These are phyloP conservation scores for Aspergillus glaucus DNA, from an alignment of 2,329 filamentous ascomycete species.

Conservation along the genomic window DNA sequence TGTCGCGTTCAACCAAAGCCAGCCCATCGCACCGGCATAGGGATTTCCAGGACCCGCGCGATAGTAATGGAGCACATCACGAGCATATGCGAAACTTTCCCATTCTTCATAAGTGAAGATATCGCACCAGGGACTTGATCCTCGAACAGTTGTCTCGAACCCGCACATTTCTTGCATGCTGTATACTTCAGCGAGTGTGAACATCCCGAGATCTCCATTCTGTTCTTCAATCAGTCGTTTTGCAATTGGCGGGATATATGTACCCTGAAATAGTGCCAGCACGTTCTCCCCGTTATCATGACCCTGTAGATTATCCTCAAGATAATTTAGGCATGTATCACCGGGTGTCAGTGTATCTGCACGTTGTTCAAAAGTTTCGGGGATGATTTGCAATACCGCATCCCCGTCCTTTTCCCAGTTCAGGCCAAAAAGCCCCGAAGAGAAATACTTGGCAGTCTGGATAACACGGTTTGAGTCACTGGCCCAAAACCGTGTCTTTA, in stretches of 20 bases:
- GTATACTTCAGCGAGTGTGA: slow-evolving; percentile 47
- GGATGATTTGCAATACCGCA: slow-evolving; percentile 47
- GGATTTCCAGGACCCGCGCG: slow-evolving; percentile 52
- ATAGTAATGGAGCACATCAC: slow-evolving; percentile 55
- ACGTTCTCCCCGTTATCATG: slow-evolving; percentile 47
- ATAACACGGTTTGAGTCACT: slow-evolving; percentile 50
- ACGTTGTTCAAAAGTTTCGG: slow-evolving; percentile 45
- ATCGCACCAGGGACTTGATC: slow-evolving; percentile 51
- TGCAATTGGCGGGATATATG: slow-evolving; percentile 44
- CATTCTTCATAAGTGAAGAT: slow-evolving; percentile 52
- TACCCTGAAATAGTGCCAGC: slow-evolving; percentile 41
- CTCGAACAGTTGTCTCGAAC: slow-evolving; percentile 51
- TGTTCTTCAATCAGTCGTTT: slow-evolving; percentile 32
- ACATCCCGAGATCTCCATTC: slow-evolving; percentile 32
- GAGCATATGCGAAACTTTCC: slow-evolving; percentile 52
- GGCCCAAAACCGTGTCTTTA: slow-evolving; percentile 47
- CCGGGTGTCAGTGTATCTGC: slow-evolving; percentile 54
- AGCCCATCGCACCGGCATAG: slow-evolving; percentile 51
- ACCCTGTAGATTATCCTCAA: slow-evolving; percentile 35
- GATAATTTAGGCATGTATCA: slow-evolving; percentile 36
- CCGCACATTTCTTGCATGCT: slow-evolving; percentile 58
- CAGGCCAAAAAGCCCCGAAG: slow-evolving; percentile 49
- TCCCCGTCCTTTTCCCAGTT: slow-evolving; percentile 34
- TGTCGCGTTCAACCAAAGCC: slow-evolving; percentile 54
- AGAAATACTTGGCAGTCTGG: slow-evolving; percentile 52